Evolutionary conservation across 768 basidiomycete species (phyloP).

Genomic region (Lenzites betulinus): DNA sequence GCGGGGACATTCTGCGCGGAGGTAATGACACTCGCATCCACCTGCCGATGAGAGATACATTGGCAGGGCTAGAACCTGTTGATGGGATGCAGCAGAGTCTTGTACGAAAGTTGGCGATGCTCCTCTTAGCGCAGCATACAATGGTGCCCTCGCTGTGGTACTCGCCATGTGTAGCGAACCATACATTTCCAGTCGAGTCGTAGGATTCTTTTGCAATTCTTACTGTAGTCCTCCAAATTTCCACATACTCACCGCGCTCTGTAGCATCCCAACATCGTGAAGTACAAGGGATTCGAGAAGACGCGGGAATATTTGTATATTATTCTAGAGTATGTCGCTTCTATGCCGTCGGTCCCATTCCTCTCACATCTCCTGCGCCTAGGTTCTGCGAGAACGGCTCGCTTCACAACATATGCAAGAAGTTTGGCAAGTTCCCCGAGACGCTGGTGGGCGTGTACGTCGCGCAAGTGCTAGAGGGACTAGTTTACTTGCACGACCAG

Average conservation of each 20-base stretch:
- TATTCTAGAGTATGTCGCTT: constrained; percentile 76
- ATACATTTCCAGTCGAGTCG: too few relatives aligned
- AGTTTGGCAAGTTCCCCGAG: constrained; percentile 98
- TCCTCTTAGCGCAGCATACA: too few relatives aligned
- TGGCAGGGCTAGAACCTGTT: too few relatives aligned
- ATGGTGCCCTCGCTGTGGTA: too few relatives aligned
- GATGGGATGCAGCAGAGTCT: too few relatives aligned
- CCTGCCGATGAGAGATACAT: too few relatives aligned
- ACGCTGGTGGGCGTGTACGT: constrained; percentile 96
- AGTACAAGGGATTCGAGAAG: constrained; percentile 98
- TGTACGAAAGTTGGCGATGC: too few relatives aligned
- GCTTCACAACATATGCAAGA: constrained; percentile 91
- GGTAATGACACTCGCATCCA: too few relatives aligned
- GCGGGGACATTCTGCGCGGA: too few relatives aligned
- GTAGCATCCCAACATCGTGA: constrained; percentile 96
- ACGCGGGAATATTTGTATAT: constrained; percentile 94
- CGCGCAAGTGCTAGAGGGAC: constrained; percentile 92
- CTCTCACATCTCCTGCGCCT: background rate
- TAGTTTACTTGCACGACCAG: constrained; percentile 97
- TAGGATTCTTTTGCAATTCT: background rate
- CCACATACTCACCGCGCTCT: background rate
- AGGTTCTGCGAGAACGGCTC: constrained; percentile 99
- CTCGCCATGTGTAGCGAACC: too few relatives aligned
- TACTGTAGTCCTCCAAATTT: background rate
- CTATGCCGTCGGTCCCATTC: background rate